Conservation (phyloP, 2,329 filamentous ascomycete species). For the Fusarium abutilonis region DNA sequence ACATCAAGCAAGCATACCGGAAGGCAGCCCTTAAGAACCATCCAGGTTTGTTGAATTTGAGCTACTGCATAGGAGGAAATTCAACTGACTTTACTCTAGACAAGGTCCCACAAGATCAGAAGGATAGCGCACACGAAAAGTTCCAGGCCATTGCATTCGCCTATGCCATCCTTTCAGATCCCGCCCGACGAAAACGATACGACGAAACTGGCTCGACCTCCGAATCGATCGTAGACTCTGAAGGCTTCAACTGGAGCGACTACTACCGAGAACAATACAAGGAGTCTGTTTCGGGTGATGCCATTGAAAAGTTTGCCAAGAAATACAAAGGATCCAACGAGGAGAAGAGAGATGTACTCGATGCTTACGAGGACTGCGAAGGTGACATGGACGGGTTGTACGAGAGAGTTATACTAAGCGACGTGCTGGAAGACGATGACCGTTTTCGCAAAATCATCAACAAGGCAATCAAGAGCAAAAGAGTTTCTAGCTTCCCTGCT, state of each 20-base stretch:
- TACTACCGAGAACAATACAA: slow-evolving; percentile 89
- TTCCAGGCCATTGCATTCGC: slow-evolving; percentile 95
- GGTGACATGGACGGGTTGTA: slow-evolving; percentile 84
- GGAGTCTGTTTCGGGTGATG: slow-evolving; percentile 76
- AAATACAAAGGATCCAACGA: slow-evolving; percentile 89
- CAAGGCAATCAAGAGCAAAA: slow-evolving; percentile 75
- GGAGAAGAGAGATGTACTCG: slow-evolving; percentile 80
- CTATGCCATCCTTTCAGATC: slow-evolving; percentile 90
- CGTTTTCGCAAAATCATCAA: slow-evolving; percentile 85
- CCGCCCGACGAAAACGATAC: slow-evolving; percentile 82
- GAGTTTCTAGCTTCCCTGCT: slow-evolving; percentile 71
- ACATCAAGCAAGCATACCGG: slow-evolving; percentile 91
- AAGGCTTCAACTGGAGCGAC: slow-evolving; percentile 88
- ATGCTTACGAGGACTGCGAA: slow-evolving; percentile 75
- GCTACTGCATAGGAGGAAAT: background rate
- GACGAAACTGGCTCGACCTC: slow-evolving; percentile 90
- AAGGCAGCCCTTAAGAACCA: slow-evolving; percentile 90
- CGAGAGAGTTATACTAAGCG: slow-evolving; percentile 85
- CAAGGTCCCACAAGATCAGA: slow-evolving; percentile 76
- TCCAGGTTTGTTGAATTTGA: slow-evolving; percentile 66
- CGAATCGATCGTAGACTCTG: slow-evolving; percentile 79
- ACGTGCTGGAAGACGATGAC: slow-evolving; percentile 84
- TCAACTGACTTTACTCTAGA: slow-evolving; percentile 60
- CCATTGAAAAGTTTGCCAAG: slow-evolving; percentile 78
- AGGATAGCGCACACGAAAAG: slow-evolving; percentile 76